Conservation (phyloP, 345 rosid species). For the Psidium guajava region DNA sequence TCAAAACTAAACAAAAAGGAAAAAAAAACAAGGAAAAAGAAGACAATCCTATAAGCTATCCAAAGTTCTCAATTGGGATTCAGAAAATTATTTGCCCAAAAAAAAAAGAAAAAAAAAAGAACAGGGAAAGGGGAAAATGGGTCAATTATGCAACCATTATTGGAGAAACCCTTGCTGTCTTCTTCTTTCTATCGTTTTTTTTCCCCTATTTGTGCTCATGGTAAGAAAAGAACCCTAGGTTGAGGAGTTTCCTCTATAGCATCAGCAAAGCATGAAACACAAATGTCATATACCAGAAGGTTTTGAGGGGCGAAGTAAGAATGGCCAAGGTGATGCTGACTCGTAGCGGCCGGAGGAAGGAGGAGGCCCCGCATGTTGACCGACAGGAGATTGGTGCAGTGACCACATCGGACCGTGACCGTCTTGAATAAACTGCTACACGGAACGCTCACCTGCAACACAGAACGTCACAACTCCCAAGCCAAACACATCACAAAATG, state of each 20-base stretch:
- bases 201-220: neutral
- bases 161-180: neutral
- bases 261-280: neutral
- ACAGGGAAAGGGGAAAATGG: neutral
- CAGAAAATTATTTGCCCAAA: neutral
- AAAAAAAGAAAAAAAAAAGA: neutral
- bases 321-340: slow-evolving; percentile 69
- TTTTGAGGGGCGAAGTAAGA: slow-evolving; percentile 68
- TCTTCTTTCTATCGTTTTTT: neutral
- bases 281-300: slow-evolving; percentile 30
- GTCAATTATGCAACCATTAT: neutral
- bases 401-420: slow-evolving; percentile 93
- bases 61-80: neutral
- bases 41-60: neutral
- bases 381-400: slow-evolving; percentile 88
- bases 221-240: neutral
- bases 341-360: slow-evolving; percentile 40
- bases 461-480: neutral
- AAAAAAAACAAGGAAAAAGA: neutral
- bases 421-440: slow-evolving; percentile 90
- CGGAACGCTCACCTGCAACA: slow-evolving; percentile 75
- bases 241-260: neutral
- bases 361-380: slow-evolving; percentile 65
- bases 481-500: neutral
- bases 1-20: neutral